Evolutionary conservation across 257 asterid species (phyloP).

Genomic region (Leptodermis oblonga): DNA sequence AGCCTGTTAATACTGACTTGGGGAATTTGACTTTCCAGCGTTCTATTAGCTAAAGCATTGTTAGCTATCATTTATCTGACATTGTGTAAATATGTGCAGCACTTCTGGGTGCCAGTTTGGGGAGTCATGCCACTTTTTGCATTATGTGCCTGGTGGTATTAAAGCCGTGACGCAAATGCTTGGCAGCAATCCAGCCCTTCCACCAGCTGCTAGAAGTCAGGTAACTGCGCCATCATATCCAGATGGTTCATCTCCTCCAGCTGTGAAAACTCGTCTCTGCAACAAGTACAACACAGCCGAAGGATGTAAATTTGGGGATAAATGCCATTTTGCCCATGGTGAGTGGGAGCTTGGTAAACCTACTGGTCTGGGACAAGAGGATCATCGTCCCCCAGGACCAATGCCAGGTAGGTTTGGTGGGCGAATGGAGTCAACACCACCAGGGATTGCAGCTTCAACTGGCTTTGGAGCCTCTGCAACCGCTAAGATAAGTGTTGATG

Average conservation of each 20-base stretch:
- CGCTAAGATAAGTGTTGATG: constrained; percentile 79
- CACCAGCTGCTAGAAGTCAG: constrained; percentile 41
- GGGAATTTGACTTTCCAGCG: not conserved
- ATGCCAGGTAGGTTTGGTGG: constrained; percentile 47
- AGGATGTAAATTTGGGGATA: constrained; percentile 80
- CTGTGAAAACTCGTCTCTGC: constrained; percentile 68
- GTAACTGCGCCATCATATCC: constrained; percentile 49
- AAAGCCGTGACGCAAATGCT: constrained; percentile 82
- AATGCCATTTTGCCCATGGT: constrained; percentile 70
- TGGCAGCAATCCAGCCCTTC: constrained; percentile 72
- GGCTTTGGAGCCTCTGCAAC: constrained; percentile 72
- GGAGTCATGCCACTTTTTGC: constrained; percentile 79
- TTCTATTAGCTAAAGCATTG: not conserved
- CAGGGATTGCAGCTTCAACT: constrained; percentile 37
- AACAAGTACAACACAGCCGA: constrained; percentile 57
- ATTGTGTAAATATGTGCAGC: constrained; percentile 31
- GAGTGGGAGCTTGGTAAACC: constrained; percentile 75
- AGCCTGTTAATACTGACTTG: not conserved
- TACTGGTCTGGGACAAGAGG: constrained; percentile 42
- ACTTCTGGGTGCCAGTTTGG: constrained; percentile 78
- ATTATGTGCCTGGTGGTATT: constrained; percentile 80
- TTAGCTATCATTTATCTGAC: constrained; percentile 6
- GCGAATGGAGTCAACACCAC: constrained; percentile 40
- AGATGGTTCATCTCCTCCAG: constrained; percentile 48
- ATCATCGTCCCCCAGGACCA: constrained; percentile 42